phyloP scores from a whole-genome alignment of 1,139 yeast genomes.

The Hyphopichia pseudoburtonii region DNA sequence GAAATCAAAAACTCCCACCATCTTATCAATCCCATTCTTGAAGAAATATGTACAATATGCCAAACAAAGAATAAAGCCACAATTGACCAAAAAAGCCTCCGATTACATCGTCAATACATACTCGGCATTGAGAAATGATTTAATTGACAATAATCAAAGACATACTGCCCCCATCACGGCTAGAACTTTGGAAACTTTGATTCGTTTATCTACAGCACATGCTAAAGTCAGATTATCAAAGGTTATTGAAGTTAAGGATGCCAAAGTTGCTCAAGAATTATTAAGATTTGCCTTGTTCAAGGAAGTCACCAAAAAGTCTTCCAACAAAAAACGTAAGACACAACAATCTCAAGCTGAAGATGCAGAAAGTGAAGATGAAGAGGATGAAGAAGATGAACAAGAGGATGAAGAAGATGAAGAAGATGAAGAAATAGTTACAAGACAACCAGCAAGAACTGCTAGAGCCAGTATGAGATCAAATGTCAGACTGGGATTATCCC shows the following conservation, averaged over 20 bases:
- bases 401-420: slow-evolving; percentile 27
- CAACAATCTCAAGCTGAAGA: slow-evolving; percentile 18
- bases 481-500: slow-evolving; percentile 5
- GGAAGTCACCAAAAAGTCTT: slow-evolving; percentile 52
- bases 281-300: slow-evolving; percentile 84
- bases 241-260: slow-evolving; percentile 74
- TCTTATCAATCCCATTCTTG: slow-evolving; percentile 80
- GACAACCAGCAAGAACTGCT: slow-evolving; percentile 19
- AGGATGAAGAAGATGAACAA: slow-evolving; percentile 21
- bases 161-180: slow-evolving; percentile 96
- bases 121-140: slow-evolving; percentile 81
- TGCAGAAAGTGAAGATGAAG: slow-evolving; percentile 13
- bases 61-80: slow-evolving; percentile 83
- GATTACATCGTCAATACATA: slow-evolving; percentile 80
- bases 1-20: slow-evolving; percentile 51
- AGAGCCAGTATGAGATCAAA: slow-evolving; percentile 14
- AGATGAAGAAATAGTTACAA: slow-evolving; percentile 19
- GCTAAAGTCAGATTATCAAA: slow-evolving; percentile 88
- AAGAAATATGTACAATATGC: slow-evolving; percentile 94
- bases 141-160: slow-evolving; percentile 66
- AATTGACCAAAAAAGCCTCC: slow-evolving; percentile 74
- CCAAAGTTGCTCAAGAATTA: slow-evolving; percentile 81
- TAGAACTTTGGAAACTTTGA: slow-evolving; percentile 93
- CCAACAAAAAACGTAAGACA: slow-evolving; percentile 34
- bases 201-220: slow-evolving; percentile 95